Evolutionary conservation across 148 eudicot species (phyloP).

Genomic region (Vaccinium myrtillus): DNA sequence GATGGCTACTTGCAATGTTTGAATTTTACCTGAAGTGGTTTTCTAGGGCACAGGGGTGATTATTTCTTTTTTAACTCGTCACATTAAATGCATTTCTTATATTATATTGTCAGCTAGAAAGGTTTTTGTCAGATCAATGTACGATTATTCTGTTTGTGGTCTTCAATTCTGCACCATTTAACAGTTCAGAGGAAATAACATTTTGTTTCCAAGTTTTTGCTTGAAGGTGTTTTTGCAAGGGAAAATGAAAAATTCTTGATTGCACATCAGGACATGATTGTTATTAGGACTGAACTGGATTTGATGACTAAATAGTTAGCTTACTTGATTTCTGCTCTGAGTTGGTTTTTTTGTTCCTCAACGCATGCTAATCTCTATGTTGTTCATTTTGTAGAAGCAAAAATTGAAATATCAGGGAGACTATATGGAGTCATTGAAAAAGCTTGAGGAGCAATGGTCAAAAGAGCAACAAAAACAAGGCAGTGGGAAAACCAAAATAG

Average conservation of each 20-base stretch:
- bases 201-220: background rate
- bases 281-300: background rate
- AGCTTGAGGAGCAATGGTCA: constrained; percentile 67
- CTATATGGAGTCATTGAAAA: constrained; percentile 62
- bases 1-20: background rate
- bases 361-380: background rate
- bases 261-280: background rate
- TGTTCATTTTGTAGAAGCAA: constrained; percentile 53
- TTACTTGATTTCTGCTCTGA: background rate
- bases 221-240: background rate
- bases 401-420: constrained; percentile 55
- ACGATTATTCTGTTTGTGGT: background rate
- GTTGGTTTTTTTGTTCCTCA: constrained; percentile 16
- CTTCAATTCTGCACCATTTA: background rate
- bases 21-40: background rate
- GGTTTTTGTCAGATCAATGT: background rate
- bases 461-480: constrained; percentile 46
- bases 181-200: background rate
- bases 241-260: background rate
- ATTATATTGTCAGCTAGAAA: background rate
- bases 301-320: background rate
- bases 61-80: background rate
- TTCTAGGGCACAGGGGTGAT: background rate
- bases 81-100: background rate
- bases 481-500: constrained; percentile 36